These are phyloP conservation scores for Panaeolus cyanescens DNA, from an alignment of 768 basidiomycete genomes.

Conservation along the genomic window DNA sequence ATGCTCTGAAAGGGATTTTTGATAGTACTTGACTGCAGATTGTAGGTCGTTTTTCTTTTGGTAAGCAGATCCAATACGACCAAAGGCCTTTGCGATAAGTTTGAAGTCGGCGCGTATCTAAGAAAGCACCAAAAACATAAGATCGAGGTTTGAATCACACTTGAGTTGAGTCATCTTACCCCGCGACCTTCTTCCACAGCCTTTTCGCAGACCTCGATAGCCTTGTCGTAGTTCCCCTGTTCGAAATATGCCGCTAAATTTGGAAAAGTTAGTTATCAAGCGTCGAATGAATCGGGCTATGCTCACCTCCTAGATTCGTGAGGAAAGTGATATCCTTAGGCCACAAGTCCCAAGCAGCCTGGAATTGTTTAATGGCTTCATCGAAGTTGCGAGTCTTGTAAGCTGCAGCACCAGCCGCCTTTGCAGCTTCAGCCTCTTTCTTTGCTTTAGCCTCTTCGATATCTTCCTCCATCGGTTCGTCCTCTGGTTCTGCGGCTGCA, in stretches of 20 bases:
- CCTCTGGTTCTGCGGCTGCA: conserved; percentile 43
- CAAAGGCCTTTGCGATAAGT: conserved; percentile 91
- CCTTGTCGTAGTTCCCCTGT: conserved; percentile 87
- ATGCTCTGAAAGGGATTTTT: conserved; percentile 95
- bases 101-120: conserved; percentile 93
- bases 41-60: conserved; percentile 73
- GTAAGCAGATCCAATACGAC: conserved; percentile 86
- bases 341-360: conserved; percentile 90
- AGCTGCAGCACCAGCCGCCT: conserved; percentile 74
- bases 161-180: conserved; percentile 35
- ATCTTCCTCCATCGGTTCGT: conserved; percentile 69
- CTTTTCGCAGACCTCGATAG: conserved; percentile 90
- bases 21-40: conserved; percentile 86
- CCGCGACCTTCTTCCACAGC: conserved; percentile 94
- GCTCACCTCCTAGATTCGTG: conserved; percentile 82
- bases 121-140: conserved; percentile 2
- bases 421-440: conserved; percentile 77
- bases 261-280: conserved; percentile 3
- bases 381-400: conserved; percentile 89
- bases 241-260: conserved; percentile 87
- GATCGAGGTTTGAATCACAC: neutral
- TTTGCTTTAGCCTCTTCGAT: conserved; percentile 73
- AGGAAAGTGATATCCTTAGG: conserved; percentile 94
- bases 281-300: neutral
- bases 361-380: conserved; percentile 73